A percentile compares a stretch with the other conserved stretches of the same genome.
phyloP scores from a whole-genome alignment of 23 red algal species.

The Gracilariopsis chorda region DNA sequence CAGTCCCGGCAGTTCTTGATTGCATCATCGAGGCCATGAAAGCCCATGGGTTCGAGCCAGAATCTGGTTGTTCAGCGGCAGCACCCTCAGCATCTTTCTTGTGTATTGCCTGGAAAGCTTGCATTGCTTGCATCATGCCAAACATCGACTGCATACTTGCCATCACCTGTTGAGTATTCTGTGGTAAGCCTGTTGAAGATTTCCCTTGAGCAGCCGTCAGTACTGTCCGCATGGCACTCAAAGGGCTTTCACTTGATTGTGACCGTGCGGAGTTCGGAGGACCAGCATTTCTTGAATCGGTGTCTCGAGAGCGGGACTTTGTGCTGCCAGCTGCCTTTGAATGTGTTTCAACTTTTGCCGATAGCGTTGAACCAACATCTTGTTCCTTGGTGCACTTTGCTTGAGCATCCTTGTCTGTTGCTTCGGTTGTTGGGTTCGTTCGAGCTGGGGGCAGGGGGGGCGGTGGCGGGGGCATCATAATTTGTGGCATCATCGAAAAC shows the following conservation, averaged over 20 bases:
- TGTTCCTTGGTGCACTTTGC: too few relatives aligned
- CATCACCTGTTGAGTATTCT: conserved; percentile 7
- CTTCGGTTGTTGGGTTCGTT: not conserved
- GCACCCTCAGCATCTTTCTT: not conserved
- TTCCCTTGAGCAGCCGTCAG: not conserved
- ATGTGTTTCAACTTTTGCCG: not conserved
- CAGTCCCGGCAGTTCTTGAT: not conserved
- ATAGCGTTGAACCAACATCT: too few relatives aligned
- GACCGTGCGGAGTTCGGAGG: too few relatives aligned
- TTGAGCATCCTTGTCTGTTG: too few relatives aligned
- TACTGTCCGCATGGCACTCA: not conserved
- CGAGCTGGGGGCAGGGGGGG: conserved; percentile 11
- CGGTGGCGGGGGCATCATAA: conserved; percentile 46
- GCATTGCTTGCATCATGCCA: conserved; percentile 49
- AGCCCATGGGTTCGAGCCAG: not conserved
- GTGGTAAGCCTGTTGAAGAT: not conserved
- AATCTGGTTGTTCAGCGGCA: not conserved
- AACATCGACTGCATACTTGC: conserved; percentile 62
- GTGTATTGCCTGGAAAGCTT: conserved; percentile 48
- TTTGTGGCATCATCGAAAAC: conserved; percentile 66
- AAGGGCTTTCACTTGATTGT: too few relatives aligned
- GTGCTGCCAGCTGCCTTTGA: not conserved
- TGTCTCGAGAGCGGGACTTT: not conserved
- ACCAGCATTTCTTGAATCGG: not conserved
- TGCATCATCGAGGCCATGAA: conserved; percentile 2